Percentiles rank a stretch among this genome's conserved stretches.
Conservation (phyloP, 768 basidiomycete genomes). For the Agrocybe praecox region DNA sequence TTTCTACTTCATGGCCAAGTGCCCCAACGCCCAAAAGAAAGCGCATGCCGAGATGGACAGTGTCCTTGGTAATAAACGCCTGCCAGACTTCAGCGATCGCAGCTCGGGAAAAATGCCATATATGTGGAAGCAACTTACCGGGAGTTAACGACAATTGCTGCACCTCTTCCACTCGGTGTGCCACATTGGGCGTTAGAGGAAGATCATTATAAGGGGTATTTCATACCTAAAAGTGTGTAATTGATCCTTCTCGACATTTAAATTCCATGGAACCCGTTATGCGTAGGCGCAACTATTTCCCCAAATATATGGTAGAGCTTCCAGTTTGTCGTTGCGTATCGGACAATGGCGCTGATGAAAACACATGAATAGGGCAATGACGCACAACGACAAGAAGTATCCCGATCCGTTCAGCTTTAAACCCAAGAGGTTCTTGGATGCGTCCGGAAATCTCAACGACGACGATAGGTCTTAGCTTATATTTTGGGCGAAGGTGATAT, state of each 20-base stretch:
- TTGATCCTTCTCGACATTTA: too few relatives aligned
- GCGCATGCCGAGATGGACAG: constrained; percentile 45
- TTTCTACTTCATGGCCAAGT: constrained; percentile 38
- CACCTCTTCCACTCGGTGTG: constrained; percentile 18
- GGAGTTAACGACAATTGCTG: constrained; percentile 5
- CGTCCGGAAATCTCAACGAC: constrained; percentile 4
- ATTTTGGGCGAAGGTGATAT: constrained; percentile 20
- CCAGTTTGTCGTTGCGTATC: too few relatives aligned
- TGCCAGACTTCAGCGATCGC: constrained; percentile 32
- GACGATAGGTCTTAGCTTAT: constrained; percentile 10
- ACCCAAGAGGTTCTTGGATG: constrained; percentile 27
- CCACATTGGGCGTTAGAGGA: constrained; percentile 33
- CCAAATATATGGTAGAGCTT: too few relatives aligned
- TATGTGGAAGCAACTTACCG: constrained; percentile 15
- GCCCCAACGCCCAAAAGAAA: constrained; percentile 35
- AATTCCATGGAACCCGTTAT: too few relatives aligned
- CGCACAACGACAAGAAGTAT: constrained; percentile 23
- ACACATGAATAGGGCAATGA: constrained; percentile 17
- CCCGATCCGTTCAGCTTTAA: constrained; percentile 24
- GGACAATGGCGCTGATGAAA: background rate
- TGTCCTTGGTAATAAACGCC: constrained; percentile 33
- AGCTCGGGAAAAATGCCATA: constrained; percentile 35
- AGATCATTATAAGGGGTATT: constrained; percentile 40
- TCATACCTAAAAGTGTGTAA: constrained; percentile 50
- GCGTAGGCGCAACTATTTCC: too few relatives aligned